Percentiles rank a stretch among this genome's conserved stretches.
Conservation (phyloP, 495 filamentous ascomycete genomes). For the Aspergillus indologenus region DNA sequence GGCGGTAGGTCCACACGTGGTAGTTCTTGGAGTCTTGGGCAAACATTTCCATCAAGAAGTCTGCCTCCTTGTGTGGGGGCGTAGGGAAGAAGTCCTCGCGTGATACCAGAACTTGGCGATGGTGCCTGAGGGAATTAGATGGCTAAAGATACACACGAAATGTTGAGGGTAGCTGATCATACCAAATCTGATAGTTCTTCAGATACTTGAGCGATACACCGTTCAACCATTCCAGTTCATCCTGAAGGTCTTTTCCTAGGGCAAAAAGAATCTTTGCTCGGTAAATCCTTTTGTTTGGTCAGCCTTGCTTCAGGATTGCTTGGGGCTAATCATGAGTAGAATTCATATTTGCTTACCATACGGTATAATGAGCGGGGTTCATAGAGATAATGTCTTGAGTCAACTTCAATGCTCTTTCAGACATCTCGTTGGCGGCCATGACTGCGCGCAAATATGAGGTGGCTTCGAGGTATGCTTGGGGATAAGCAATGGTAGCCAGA, state of each 20-base stretch:
- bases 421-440: conserved; percentile 85
- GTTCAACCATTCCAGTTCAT: conserved; percentile 85
- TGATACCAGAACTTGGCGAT: conserved; percentile 77
- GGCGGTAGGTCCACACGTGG: conserved; percentile 95
- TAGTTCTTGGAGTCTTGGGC: conserved; percentile 91
- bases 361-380: conserved; percentile 97
- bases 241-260: conserved; percentile 59
- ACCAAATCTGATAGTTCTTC: conserved; percentile 99
- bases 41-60: conserved; percentile 80
- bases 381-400: conserved; percentile 84
- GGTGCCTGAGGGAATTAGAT: conserved; percentile 59
- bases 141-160: neutral
- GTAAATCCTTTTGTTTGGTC: conserved; percentile 61
- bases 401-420: conserved; percentile 71
- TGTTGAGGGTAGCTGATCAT: neutral
- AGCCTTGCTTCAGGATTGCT: neutral
- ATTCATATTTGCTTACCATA: conserved; percentile 59
- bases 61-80: conserved; percentile 57
- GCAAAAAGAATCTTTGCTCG: conserved; percentile 72
- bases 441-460: conserved; percentile 87
- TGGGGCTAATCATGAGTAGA: neutral
- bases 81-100: conserved; percentile 54
- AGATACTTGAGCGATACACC: conserved; percentile 73
- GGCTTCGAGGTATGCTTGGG: conserved; percentile 80
- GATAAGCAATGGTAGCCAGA: conserved; percentile 85